Percentiles rank a stretch among this genome's conserved stretches.
phyloP scores from a whole-genome alignment of 2,329 filamentous ascomycete genomes.

The Diaporthe ilicicola region DNA sequence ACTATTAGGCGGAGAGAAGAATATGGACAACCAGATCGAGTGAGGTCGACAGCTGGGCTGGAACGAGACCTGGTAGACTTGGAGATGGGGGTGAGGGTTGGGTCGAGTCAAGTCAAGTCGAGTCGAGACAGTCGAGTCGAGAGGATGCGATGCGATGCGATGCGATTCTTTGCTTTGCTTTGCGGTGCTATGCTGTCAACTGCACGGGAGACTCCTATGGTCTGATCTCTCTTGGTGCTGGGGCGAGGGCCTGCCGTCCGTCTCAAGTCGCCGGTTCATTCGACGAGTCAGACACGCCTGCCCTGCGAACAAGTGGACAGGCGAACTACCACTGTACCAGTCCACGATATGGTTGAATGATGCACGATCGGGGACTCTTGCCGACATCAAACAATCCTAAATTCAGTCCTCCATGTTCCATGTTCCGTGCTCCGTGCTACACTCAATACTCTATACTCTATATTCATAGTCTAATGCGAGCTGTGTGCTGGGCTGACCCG shows the following conservation, averaged over 20 bases:
- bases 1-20: neutral
- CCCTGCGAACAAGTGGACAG: neutral
- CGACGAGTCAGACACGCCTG: neutral
- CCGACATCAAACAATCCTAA: constrained; percentile 6
- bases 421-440: no score
- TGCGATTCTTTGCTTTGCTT: neutral
- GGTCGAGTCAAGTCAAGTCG: no score
- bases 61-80: neutral
- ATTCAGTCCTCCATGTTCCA: neutral
- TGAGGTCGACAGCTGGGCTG: neutral
- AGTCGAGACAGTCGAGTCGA: no score
- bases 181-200: neutral
- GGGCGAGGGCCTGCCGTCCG: constrained; percentile 17
- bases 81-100: neutral
- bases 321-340: neutral
- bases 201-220: neutral
- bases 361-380: constrained; percentile 11
- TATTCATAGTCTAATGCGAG: neutral
- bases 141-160: neutral
- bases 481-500: neutral
- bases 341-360: neutral
- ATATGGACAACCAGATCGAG: neutral
- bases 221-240: neutral
- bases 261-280: constrained; percentile 8
- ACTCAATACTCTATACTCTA: neutral